Percentiles rank a stretch among this genome's conserved stretches.
Conservation (phyloP, 1,139 yeast genomes). For the Pichia cactophila region DNA sequence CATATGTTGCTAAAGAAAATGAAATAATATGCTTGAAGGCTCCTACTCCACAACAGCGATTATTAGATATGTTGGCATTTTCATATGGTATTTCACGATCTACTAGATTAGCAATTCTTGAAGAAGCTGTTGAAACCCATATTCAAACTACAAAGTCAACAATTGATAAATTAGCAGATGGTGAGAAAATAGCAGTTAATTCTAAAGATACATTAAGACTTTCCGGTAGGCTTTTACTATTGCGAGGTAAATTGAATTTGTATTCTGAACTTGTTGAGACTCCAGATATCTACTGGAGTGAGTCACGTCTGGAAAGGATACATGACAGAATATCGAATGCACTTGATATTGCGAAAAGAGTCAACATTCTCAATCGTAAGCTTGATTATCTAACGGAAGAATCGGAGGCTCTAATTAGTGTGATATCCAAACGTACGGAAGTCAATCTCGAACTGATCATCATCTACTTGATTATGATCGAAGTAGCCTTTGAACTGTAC, state of each 20-base stretch:
- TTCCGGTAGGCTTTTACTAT: slow-evolving; percentile 65
- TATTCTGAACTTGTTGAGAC: slow-evolving; percentile 89
- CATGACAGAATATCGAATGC: slow-evolving; percentile 64
- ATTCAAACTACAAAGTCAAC: slow-evolving; percentile 54
- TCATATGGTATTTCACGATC: slow-evolving; percentile 83
- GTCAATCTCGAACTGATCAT: slow-evolving; percentile 83
- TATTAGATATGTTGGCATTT: slow-evolving; percentile 80
- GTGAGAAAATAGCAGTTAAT: slow-evolving; percentile 46
- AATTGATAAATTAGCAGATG: slow-evolving; percentile 60
- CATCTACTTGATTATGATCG: slow-evolving; percentile 71
- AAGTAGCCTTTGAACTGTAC: slow-evolving; percentile 70
- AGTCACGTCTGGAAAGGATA: slow-evolving; percentile 71
- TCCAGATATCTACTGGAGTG: slow-evolving; percentile 91
- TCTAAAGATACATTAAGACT: slow-evolving; percentile 59
- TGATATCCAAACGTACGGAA: slow-evolving; percentile 69
- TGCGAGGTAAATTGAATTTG: slow-evolving; percentile 74
- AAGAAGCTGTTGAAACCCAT: slow-evolving; percentile 61
- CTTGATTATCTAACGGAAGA: slow-evolving; percentile 88
- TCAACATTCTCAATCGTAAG: slow-evolving; percentile 71
- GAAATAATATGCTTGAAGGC: slow-evolving; percentile 30
- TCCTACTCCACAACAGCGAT: slow-evolving; percentile 35
- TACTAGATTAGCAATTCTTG: slow-evolving; percentile 75
- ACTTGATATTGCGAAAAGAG: slow-evolving; percentile 70
- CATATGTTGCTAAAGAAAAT: slow-evolving; percentile 11
- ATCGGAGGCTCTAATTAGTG: slow-evolving; percentile 66